phyloP scores from a whole-genome alignment of 2,329 filamentous ascomycete species.

The Cladosporium cucumerinum region DNA sequence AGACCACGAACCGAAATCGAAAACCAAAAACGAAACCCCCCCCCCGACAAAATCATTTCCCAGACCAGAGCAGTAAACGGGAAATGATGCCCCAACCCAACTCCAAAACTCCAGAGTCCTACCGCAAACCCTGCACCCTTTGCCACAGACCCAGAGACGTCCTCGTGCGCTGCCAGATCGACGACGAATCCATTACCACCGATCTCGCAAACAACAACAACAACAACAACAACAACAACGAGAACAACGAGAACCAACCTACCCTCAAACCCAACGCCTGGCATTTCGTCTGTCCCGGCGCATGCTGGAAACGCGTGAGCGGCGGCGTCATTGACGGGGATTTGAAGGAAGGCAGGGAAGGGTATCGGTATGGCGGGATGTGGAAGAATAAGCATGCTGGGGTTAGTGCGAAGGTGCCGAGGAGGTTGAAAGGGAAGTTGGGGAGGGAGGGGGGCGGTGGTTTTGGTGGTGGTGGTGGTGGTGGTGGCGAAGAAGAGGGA shows the following conservation, averaged over 20 bases:
- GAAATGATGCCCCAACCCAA: background rate
- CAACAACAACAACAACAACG: background rate
- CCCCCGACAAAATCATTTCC: background rate
- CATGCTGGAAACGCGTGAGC: slow-evolving; percentile 43
- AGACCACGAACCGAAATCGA: too few species aligned
- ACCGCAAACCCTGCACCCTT: slow-evolving; percentile 41
- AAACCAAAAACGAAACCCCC: background rate
- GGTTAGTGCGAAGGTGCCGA: slow-evolving; percentile 16
- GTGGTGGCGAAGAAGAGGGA: background rate
- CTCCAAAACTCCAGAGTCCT: slow-evolving; percentile 12
- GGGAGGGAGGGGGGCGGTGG: background rate
- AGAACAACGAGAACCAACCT: background rate
- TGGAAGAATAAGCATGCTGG: slow-evolving; percentile 32
- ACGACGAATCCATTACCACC: slow-evolving; percentile 32
- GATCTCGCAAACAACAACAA: background rate
- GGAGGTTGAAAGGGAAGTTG: slow-evolving; percentile 16
- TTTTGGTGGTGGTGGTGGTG: background rate
- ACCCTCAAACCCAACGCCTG: slow-evolving; percentile 29
- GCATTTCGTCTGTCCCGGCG: slow-evolving; percentile 45
- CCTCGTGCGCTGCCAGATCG: slow-evolving; percentile 44
- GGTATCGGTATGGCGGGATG: slow-evolving; percentile 39
- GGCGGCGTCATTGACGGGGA: slow-evolving; percentile 44
- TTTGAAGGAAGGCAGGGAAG: slow-evolving; percentile 32
- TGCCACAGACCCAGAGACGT: slow-evolving; percentile 39
- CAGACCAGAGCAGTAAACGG: background rate